Conservation (phyloP, 345 rosid genomes). For the Eucalyptus polybractea region DNA sequence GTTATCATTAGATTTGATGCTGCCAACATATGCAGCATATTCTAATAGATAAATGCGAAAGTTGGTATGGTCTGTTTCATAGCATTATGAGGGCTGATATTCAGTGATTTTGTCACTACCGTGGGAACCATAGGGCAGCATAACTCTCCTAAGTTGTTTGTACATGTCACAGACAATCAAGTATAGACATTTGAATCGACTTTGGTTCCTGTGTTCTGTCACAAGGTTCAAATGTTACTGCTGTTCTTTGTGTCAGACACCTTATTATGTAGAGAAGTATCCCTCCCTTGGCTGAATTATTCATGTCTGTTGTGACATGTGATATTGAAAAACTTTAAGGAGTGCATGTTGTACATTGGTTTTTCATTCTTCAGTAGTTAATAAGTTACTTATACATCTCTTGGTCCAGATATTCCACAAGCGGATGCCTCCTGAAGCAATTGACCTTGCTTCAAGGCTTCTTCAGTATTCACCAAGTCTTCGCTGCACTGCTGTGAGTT, state of each 20-base stretch:
- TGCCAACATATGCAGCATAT: background rate
- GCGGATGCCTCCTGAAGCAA: constrained; percentile 86
- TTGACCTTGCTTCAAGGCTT: constrained; percentile 76
- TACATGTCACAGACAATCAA: background rate
- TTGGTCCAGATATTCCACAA: constrained; percentile 56
- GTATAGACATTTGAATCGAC: background rate
- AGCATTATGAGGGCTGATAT: background rate
- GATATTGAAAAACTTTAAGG: background rate
- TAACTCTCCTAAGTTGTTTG: background rate
- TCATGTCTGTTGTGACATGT: background rate
- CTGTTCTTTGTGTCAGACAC: background rate
- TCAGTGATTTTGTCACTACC: background rate
- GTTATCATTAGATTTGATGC: background rate
- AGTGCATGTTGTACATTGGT: background rate
- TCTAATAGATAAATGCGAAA: background rate
- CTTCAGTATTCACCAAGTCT: constrained; percentile 80
- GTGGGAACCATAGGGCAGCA: background rate
- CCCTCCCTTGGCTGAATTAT: background rate
- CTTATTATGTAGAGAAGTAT: background rate
- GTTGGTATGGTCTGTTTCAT: background rate
- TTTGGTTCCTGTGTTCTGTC: background rate
- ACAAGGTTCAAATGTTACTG: background rate
- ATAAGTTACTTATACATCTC: background rate
- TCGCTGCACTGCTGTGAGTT: constrained; percentile 70
- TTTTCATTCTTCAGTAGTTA: background rate